A percentile compares a stretch with the other conserved stretches of the same genome.
Evolutionary conservation across 1,284 basidiomycete genomes (phyloP).

Genomic region (Inonotus hispidus): DNA sequence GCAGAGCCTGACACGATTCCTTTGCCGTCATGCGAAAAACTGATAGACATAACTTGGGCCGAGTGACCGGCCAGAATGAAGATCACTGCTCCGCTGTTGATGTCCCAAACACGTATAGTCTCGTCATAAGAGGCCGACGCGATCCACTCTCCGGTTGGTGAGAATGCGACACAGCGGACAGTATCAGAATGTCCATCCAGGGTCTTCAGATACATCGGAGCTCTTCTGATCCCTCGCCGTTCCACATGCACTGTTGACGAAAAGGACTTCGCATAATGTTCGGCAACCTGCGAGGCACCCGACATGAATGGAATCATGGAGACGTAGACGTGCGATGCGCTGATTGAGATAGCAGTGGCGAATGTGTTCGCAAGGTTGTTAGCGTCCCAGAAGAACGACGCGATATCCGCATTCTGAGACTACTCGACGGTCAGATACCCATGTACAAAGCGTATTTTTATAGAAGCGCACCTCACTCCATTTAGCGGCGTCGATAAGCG

Average conservation of each 20-base stretch:
- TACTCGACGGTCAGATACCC: neutral
- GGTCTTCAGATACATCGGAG: neutral
- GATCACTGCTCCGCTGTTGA: neutral
- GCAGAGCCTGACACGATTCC: neutral
- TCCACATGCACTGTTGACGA: neutral
- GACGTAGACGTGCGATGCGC: constrained; percentile 24
- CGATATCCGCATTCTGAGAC: neutral
- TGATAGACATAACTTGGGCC: neutral
- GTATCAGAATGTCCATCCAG: neutral
- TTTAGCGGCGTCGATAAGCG: neutral
- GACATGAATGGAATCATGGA: constrained; percentile 22
- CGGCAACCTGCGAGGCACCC: neutral
- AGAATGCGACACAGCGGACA: neutral
- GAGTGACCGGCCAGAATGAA: neutral
- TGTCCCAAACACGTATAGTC: neutral
- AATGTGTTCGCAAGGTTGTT: constrained; percentile 18
- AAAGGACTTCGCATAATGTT: neutral
- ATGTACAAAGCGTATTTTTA: constrained; percentile 2
- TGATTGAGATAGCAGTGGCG: constrained; percentile 11
- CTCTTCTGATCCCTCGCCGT: neutral
- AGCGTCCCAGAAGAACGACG: constrained; percentile 15
- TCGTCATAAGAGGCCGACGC: constrained; percentile 14
- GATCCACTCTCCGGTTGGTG: constrained; percentile 19
- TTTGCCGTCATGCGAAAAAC: constrained; percentile 3
- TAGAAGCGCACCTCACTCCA: neutral